Conservation (phyloP, 345 rosid genomes). For the Eucalyptus microcorys region DNA sequence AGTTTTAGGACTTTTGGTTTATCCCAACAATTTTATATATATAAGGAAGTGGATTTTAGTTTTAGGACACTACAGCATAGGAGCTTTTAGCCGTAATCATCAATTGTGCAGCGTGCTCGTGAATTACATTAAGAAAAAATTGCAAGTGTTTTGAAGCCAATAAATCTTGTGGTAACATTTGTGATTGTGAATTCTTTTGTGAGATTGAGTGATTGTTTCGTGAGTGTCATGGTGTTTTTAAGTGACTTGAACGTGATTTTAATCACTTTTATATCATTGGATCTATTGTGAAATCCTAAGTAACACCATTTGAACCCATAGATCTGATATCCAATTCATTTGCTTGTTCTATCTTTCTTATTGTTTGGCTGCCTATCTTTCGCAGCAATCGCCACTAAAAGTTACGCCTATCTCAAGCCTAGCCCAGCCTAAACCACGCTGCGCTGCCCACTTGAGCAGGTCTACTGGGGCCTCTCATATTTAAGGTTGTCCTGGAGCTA, state of each 20-base stretch:
- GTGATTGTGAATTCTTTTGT: not conserved
- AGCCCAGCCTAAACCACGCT: not conserved
- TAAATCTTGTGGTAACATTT: no score
- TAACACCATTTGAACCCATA: no score
- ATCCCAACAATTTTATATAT: not conserved
- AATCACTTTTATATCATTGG: no score
- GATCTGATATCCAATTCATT: no score
- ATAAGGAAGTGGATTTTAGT: not conserved
- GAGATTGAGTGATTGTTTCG: not conserved
- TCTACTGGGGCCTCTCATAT: no score
- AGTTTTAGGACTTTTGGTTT: no score
- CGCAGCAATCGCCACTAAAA: not conserved
- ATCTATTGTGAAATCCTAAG: not conserved
- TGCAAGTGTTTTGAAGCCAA: not conserved
- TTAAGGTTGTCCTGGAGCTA: not conserved
- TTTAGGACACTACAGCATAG: not conserved
- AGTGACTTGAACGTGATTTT: no score
- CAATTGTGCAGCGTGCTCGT: not conserved
- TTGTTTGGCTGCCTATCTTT: not conserved
- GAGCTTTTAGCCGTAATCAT: not conserved
- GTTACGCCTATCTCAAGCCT: not conserved
- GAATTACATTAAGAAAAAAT: not conserved
- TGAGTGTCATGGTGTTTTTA: no score
- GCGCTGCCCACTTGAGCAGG: not conserved
- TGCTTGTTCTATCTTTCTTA: not conserved